Base-by-base conservation (phyloP, 2,329 filamentous ascomycete species). In the Bipolaris bicolor region DNA sequence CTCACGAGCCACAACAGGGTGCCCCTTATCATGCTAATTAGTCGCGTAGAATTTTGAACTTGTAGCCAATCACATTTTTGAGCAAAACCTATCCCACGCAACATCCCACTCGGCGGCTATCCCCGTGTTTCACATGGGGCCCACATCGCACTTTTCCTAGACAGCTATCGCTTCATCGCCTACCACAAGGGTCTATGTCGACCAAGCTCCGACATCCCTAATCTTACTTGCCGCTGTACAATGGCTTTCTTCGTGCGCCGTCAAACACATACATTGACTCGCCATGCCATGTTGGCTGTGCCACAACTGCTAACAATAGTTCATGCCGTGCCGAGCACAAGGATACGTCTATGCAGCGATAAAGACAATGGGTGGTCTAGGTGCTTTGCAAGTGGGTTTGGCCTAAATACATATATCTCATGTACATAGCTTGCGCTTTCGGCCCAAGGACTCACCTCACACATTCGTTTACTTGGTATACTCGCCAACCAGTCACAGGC, bases 121-220 rank as follows among this genome's bases (percentile, higher is more conserved):
- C 51, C 50, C 47, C 51, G 55, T 63, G 68, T 70, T 71, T 70
- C 67, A 67, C 49, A 60, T 63, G 52, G 49, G 51, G 48, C 53
- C 45, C 55, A 55, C 60, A 49, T 58, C 52, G 55, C 57, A 44
- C 58, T 43, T 34, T 52, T 58, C 60, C 55, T 60, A 60, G 55
- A 62, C 61, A 52, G 43, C 41, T 57, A 39, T 48, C 57, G 64
- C 59, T 52, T 64, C 55, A 52, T 57, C 55, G 48, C 52, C 20
- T 53, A 55, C 57, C 57, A 71, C 67, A 68, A 67, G 61, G 66
- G 50, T 66, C 69, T 65, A 69, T 64, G 63, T 69, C 48, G 48
- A 55, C 65, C 56, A 64, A 52, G 55, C 55, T 54, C 47, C 57
- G 56, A 60, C 52, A 50, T 46, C 45, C 33, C 52, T 53, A 45